Base-by-base conservation (phyloP, 306 rosid genomes). In the Glycine latifolia region DNA sequence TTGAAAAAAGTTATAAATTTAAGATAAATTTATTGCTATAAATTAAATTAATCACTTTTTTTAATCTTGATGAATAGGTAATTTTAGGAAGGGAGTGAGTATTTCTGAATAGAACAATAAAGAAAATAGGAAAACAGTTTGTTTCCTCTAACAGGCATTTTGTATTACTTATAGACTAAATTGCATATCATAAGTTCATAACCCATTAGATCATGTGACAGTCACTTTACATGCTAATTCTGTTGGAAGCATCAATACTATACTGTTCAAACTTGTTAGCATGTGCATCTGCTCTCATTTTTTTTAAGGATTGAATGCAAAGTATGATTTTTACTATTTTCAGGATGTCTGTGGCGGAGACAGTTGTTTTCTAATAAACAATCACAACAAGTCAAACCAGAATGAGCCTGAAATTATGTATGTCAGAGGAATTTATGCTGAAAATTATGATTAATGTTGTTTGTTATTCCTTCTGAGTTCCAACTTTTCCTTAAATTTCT, bases 301-400 rank as follows among this genome's bases (percentile, higher is more conserved):
- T 83, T 50, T 83, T 50, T 15, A n/a, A 65, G 10, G 71, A 59
- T 52, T 43, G 78, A 65, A 68, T 16, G 78, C 81, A 49, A 77
- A 55, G 7, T 76, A 16, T 48, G 43, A 41, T 46, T 63, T 75
- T 63, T 54, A 16, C 49, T n/a, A 17, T 81, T 79, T 66, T 59
- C 90, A 91, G 98, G 99, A 91, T 78, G 90, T 60, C 76, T 95
- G 97, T 77, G 90, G 89, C 7, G 97, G 97, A 76, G 89, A 79
- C 71, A 89, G 93, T 85, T 95, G 98, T 88, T 93, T 95, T 80
- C 80, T 85, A 73, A 81, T 93, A 9, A 84, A 82, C 85, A 95
- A 90, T 86, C 65, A 85, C 88, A 85, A 83, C 5, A 75, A 79
- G 46, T 88, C 92, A 62, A 85, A 87, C 80, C 87, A 62, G 84